A percentile compares a stretch with the other conserved stretches of the same genome.
These are phyloP conservation scores for Geotrichum phurueaensis DNA, from an alignment of 1,139 yeast species.

Conservation along the genomic window DNA sequence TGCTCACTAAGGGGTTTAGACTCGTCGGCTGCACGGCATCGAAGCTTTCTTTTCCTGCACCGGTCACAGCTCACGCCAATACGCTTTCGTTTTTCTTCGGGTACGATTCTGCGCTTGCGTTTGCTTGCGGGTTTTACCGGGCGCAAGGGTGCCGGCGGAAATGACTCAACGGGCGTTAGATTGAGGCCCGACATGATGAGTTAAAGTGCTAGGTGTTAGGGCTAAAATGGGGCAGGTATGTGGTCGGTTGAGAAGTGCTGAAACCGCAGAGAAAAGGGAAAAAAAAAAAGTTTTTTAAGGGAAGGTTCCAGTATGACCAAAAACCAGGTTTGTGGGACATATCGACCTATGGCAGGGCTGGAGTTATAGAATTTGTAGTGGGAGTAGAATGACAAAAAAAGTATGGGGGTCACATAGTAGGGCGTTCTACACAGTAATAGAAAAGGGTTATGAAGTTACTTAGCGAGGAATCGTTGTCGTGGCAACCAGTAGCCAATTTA, in stretches of 20 bases:
- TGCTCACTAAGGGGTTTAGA: constrained; percentile 8
- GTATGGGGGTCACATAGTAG: too few species aligned
- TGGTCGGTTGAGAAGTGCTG: not conserved
- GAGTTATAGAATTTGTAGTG: not conserved
- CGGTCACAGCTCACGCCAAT: constrained; percentile 18
- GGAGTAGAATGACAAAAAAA: not conserved
- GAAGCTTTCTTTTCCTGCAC: constrained; percentile 17
- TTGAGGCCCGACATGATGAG: not conserved
- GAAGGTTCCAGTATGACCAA: not conserved
- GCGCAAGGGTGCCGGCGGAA: constrained; percentile 5
- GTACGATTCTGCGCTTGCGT: constrained; percentile 17
- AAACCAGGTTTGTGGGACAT: not conserved
- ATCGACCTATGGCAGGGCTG: not conserved
- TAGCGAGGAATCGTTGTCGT: too few species aligned
- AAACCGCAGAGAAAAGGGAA: not conserved
- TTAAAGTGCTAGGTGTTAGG: not conserved
- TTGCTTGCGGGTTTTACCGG: constrained; percentile 5
- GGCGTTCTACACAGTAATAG: too few species aligned
- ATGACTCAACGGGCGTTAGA: not conserved
- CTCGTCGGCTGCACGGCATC: constrained; percentile 12
- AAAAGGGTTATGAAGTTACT: too few species aligned
- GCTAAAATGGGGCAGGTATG: not conserved
- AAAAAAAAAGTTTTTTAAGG: too few species aligned
- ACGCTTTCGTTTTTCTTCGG: constrained; percentile 19
- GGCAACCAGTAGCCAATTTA: too few species aligned